Base-by-base conservation (phyloP, 345 rosid genomes). In the Mallotus nudiflorus region DNA sequence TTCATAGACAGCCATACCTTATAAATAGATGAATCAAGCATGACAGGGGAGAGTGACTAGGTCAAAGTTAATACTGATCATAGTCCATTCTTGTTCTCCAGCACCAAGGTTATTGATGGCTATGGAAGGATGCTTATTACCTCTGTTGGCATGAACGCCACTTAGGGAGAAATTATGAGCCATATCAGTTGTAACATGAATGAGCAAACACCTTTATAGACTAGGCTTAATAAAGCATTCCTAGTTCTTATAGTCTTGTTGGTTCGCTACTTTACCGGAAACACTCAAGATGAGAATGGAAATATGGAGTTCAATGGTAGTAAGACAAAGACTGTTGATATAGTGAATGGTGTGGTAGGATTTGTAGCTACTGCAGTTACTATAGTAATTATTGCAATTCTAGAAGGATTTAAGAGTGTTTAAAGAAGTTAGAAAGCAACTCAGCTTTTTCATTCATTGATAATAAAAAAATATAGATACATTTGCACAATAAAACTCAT, bases 321-420 rank as follows among this genome's bases (percentile, higher is more conserved):
- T 54, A 71, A 65, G 24, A 87, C 96, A 0, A 85, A 77, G 52
- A 16, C 72, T 15, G 85, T 77, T 42, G 87, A 88, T 13, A 78
- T 86, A 16, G 56, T 87, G 35, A 77, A 87, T n/a, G 81, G 87
- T 0, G 88, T 92, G 0, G 86, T 92, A 35, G 73, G 75, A 10
- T 86, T 92, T 54, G 85, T 92, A 1, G 89, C 98, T 0, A 83
- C 87, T 19, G 90, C 94, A 3, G 90, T 90, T 14, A 90, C 96
- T 0, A 92, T 90, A n/a, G 84, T 88, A 0, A 94, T 92, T n/a
- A 96, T 88, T 39, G 96, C 92, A 1, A 87, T 92, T 37, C 96
- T 96, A 0, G 95, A 88, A 78, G 96, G 96, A 9, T 50, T 92
- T n/a, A n/a, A n/a, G n/a, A n/a, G n/a, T n/a, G n/a, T n/a, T n/a